Evolutionary conservation across 2,329 filamentous ascomycete genomes (phyloP).

Genomic region (Colletotrichum sp.): DNA sequence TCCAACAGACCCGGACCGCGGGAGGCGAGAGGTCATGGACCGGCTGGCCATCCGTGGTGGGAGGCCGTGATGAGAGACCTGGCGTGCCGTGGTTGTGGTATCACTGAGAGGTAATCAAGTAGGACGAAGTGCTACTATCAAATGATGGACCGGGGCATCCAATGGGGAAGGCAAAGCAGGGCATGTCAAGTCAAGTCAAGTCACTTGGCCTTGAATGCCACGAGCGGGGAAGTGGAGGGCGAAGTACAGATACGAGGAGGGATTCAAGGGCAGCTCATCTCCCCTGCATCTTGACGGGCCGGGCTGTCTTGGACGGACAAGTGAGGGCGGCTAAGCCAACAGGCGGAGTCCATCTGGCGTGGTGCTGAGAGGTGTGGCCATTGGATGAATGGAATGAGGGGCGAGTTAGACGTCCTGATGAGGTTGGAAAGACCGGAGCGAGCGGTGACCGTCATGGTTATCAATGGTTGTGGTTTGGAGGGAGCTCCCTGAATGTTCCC

Average conservation of each 20-base stretch:
- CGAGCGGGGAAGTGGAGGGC: not conserved
- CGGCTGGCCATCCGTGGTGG: constrained; percentile 3
- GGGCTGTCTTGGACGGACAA: not conserved
- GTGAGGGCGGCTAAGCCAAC: constrained; percentile 10
- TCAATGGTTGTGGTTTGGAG: not conserved
- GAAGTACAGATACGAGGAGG: constrained; percentile 3
- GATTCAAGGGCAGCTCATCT: not conserved
- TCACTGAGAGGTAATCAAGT: not conserved
- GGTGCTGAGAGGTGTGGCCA: not conserved
- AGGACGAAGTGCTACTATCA: not conserved
- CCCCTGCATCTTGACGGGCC: not conserved
- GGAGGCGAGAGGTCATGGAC: not conserved
- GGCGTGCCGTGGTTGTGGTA: constrained; percentile 9
- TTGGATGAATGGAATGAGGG: not conserved
- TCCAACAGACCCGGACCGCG: not conserved
- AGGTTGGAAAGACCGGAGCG: not conserved
- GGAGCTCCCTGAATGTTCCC: not conserved
- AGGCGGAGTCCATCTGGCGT: not conserved
- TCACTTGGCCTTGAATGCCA: not conserved
- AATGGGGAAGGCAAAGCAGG: not conserved
- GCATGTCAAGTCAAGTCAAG: not conserved
- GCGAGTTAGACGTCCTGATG: not conserved
- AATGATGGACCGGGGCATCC: not conserved
- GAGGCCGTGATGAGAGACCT: not conserved
- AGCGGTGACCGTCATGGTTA: not conserved